Evolutionary conservation across 2,329 filamentous ascomycete species (phyloP), one percentile per base, ranked within the genome.

Genomic region (Fusarium nisikadoi): DNA sequence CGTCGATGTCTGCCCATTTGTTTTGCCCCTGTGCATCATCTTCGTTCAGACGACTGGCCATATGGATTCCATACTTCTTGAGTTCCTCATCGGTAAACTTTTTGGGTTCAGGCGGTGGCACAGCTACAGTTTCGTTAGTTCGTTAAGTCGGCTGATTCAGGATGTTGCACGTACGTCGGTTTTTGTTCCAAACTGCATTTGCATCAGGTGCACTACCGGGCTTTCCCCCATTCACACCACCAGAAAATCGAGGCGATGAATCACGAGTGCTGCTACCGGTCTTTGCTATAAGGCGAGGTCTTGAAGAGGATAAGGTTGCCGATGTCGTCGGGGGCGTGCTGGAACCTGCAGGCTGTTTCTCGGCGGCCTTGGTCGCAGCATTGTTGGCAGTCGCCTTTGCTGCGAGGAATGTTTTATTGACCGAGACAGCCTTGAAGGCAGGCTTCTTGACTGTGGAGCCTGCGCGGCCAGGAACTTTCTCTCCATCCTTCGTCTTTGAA

Each of bases 1-100:
- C 94, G 68, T 96, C 94, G 67, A 95, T 95, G 78, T 97, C 94
- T 29, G 93, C 94, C 94, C 94, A 97, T 79, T 95, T 95, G 36
- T 91, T 90, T 76, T 94, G 92, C 65, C 93, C 93, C 64, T 89
- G 89, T 58, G 86, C 81, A 78, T 94, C 93, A 73, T 95, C 93
- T 54, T 92, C 88, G 72, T 94, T 91, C 62, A 96, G 84, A 75
- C 94, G 91, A 75, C 88, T 94, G 62, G 93, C 93, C 82, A 97
- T 88, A 79, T 96, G 94, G 76, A 96, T 96, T 36, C 94, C 93
- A 81, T 93, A 94, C 79, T 94, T 93, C 80, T 94, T 92, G 77
- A 97, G 86, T 79, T 97, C 94, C 79, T 97, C 94, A 76, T 97
- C 94, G 8, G 94, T 95, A 65, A 94, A 90, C 78, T 94, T 93